Evolutionary conservation across 106 monocot genomes (phyloP).

Genomic region (Dendrobium chrysotoxum): DNA sequence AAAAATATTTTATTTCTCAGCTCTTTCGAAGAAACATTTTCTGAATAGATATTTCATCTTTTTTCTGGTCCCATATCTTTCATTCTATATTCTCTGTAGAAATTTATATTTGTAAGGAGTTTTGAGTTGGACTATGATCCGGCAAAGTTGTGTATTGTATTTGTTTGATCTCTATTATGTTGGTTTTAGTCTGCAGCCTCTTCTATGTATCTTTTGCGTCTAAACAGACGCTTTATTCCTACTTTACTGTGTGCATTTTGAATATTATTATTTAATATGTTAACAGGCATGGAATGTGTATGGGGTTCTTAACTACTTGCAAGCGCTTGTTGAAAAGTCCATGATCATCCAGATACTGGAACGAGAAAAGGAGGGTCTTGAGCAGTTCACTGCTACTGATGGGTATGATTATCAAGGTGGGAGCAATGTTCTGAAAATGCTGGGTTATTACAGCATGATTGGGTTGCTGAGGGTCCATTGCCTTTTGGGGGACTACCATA

Average conservation of each 20-base stretch:
- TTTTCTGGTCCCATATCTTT: too few species aligned
- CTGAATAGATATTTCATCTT: too few species aligned
- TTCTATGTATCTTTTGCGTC: neutral
- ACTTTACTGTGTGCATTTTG: neutral
- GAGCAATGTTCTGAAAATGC: constrained; percentile 92
- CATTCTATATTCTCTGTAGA: too few species aligned
- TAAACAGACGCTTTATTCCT: neutral
- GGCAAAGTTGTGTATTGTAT: neutral
- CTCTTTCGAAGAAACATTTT: too few species aligned
- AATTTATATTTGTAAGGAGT: too few species aligned
- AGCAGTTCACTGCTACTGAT: constrained; percentile 78
- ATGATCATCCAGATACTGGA: constrained; percentile 74
- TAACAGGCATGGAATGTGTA: constrained; percentile 91
- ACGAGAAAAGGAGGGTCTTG: constrained; percentile 88
- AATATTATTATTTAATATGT: neutral
- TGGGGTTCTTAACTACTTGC: constrained; percentile 95
- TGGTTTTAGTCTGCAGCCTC: neutral
- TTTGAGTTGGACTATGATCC: too few species aligned
- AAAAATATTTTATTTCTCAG: too few species aligned
- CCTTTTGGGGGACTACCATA: constrained; percentile 86
- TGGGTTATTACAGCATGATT: constrained; percentile 97
- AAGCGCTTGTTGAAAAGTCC: constrained; percentile 97
- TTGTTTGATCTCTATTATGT: neutral
- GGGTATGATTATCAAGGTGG: constrained; percentile 94
- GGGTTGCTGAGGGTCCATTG: constrained; percentile 89